These are phyloP conservation scores for Gloeophyllum trabeum DNA, from an alignment of 768 basidiomycete species.

Conservation along the genomic window DNA sequence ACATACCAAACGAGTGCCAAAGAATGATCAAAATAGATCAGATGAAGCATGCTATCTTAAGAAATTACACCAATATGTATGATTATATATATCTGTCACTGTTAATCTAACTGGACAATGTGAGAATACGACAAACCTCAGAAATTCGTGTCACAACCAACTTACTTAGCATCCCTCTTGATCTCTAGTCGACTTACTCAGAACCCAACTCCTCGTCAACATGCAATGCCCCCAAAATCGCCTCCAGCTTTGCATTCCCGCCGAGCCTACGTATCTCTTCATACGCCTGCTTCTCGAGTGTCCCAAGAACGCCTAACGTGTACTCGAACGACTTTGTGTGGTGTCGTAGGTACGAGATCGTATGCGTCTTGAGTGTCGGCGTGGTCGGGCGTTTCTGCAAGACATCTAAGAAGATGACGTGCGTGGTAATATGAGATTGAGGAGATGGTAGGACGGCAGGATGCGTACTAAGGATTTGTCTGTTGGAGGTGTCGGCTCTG, in stretches of 20 bases:
- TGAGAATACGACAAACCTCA: no score
- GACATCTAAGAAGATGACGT: constrained; percentile 45
- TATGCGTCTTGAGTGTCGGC: constrained; percentile 68
- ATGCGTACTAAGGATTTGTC: constrained; percentile 64
- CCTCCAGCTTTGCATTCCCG: constrained; percentile 57
- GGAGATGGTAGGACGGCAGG: background rate
- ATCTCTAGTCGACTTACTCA: no score
- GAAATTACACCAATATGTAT: no score
- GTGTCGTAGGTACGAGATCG: constrained; percentile 66
- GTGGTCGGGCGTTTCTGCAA: constrained; percentile 82
- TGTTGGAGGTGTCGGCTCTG: constrained; percentile 63
- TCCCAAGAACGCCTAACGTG: constrained; percentile 56
- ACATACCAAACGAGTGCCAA: no score
- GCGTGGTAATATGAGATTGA: background rate
- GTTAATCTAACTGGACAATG: no score
- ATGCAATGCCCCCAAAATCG: constrained; percentile 38
- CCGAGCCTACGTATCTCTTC: constrained; percentile 65
- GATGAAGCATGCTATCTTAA: no score
- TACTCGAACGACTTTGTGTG: constrained; percentile 84
- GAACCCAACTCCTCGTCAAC: background rate
- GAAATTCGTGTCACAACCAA: no score
- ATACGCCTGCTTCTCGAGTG: constrained; percentile 55
- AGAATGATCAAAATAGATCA: no score
- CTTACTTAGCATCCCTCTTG: no score
- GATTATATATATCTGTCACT: no score